A percentile compares a stretch with the other conserved stretches of the same genome.
phyloP scores from a whole-genome alignment of 768 basidiomycete species.

The Tylopilus sp. region DNA sequence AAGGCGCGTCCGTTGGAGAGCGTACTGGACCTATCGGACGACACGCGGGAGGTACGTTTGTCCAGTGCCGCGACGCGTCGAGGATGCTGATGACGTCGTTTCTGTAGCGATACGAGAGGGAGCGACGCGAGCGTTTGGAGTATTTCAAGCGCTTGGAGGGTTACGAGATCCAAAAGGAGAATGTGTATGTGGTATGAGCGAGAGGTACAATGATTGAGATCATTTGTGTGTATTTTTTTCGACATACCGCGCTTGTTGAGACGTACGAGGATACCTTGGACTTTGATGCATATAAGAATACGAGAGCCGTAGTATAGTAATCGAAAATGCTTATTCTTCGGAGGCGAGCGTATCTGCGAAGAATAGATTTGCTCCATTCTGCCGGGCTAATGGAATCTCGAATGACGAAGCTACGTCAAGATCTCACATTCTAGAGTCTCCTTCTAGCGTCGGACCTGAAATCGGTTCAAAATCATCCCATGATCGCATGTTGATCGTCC shows the following conservation, averaged over 20 bases:
- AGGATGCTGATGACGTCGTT: neutral
- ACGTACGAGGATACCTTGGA: neutral
- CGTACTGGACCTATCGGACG: slow-evolving; percentile 29
- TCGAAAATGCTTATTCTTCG: too few species aligned
- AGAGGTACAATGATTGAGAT: neutral
- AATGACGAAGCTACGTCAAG: too few species aligned
- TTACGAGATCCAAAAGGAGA: slow-evolving; percentile 54
- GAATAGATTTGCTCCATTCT: too few species aligned
- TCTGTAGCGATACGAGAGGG: slow-evolving; percentile 39
- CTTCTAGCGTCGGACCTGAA: too few species aligned
- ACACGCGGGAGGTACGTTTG: slow-evolving; percentile 28
- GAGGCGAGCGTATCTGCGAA: too few species aligned
- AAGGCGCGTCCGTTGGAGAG: slow-evolving; percentile 22
- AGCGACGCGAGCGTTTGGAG: slow-evolving; percentile 48
- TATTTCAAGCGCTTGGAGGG: slow-evolving; percentile 52
- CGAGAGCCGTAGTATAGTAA: too few species aligned
- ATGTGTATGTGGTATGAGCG: slow-evolving; percentile 53
- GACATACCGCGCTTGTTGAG: slow-evolving; percentile 1
- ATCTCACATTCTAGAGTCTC: too few species aligned
- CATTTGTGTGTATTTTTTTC: slow-evolving; percentile 17
- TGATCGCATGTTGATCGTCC: too few species aligned
- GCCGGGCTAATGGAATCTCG: too few species aligned
- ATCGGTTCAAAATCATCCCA: too few species aligned
- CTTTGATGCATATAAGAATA: neutral
- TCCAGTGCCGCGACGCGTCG: neutral